Percentiles rank a stretch among this genome's conserved stretches.
Evolutionary conservation across 2,329 filamentous ascomycete species (phyloP).

Genomic region (Rutstroemia sp.): DNA sequence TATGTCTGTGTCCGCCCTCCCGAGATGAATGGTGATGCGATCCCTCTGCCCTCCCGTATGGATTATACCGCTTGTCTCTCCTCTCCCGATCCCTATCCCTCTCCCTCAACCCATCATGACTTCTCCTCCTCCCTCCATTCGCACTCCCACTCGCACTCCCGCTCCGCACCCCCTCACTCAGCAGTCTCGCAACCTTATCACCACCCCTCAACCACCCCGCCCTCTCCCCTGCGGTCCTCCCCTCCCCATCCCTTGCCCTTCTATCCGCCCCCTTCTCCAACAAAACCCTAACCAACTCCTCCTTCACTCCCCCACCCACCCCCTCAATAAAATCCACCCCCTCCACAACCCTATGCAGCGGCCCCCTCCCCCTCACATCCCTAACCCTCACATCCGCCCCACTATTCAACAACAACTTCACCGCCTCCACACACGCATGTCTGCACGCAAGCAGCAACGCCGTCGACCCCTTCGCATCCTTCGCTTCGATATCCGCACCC

Average conservation of each 20-base stretch:
- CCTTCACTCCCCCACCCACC: constrained; percentile 8
- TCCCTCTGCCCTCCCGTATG: background rate
- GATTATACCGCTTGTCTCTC: too few species aligned
- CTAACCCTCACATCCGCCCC: constrained; percentile 11
- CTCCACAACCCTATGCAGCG: constrained; percentile 16
- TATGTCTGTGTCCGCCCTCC: background rate
- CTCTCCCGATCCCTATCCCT: too few species aligned
- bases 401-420: constrained; percentile 11
- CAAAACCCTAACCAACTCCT: constrained; percentile 13
- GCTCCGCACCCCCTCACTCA: background rate
- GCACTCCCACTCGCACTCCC: too few species aligned
- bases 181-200: constrained; percentile 11
- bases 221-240: constrained; percentile 13
- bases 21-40: background rate
- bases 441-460: constrained; percentile 14
- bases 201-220: constrained; percentile 13
- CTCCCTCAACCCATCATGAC: too few species aligned
- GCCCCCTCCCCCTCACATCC: constrained; percentile 15
- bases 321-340: constrained; percentile 13
- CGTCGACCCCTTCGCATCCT: constrained; percentile 14
- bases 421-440: constrained; percentile 13
- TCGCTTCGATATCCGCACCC: constrained; percentile 12
- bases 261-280: constrained; percentile 17
- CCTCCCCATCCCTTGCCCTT: constrained; percentile 10
- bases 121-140: too few species aligned